A percentile compares a stretch with the other conserved stretches of the same genome.
Evolutionary conservation across 2,329 filamentous ascomycete species (phyloP).

Genomic region (Trichoderma lentiforme): DNA sequence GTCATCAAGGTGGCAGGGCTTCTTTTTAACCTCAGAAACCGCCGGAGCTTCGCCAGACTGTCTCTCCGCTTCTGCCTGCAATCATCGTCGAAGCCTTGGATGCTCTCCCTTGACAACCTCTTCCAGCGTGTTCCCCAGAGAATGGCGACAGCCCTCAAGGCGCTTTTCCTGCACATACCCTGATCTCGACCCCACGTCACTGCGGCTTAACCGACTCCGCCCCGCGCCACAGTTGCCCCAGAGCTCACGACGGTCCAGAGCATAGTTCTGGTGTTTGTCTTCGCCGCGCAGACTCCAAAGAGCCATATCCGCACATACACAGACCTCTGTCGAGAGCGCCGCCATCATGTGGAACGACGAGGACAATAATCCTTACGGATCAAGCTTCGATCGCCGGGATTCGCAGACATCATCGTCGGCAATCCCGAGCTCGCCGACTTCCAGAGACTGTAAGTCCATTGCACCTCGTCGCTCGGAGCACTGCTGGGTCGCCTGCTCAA

Average conservation of each 20-base stretch:
- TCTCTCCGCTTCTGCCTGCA: constrained; percentile 6
- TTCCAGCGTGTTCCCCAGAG: constrained; percentile 4
- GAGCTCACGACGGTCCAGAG: constrained; percentile 23
- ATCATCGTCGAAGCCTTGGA: neutral
- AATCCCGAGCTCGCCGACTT: constrained; percentile 61
- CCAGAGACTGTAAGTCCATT: constrained; percentile 53
- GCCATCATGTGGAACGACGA: constrained; percentile 93
- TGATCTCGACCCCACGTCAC: constrained; percentile 19
- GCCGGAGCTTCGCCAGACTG: constrained; percentile 14
- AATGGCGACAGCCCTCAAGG: constrained; percentile 25
- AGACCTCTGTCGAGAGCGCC: neutral
- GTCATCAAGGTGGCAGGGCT: constrained; percentile 21
- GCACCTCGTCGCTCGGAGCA: neutral
- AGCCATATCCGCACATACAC: neutral
- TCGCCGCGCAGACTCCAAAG: neutral
- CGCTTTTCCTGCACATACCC: constrained; percentile 16
- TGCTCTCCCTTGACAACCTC: neutral
- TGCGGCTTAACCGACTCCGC: constrained; percentile 18
- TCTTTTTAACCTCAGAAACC: neutral
- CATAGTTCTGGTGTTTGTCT: constrained; percentile 16
- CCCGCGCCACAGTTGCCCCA: constrained; percentile 16
- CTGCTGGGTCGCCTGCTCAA: neutral
- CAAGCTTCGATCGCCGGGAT: constrained; percentile 83
- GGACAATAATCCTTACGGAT: constrained; percentile 92
- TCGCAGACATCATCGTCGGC: constrained; percentile 67